Evolutionary conservation across 2,329 filamentous ascomycete genomes (phyloP), one percentile per base, ranked within the genome.

Genomic region (Parascedosporium putredinis): DNA sequence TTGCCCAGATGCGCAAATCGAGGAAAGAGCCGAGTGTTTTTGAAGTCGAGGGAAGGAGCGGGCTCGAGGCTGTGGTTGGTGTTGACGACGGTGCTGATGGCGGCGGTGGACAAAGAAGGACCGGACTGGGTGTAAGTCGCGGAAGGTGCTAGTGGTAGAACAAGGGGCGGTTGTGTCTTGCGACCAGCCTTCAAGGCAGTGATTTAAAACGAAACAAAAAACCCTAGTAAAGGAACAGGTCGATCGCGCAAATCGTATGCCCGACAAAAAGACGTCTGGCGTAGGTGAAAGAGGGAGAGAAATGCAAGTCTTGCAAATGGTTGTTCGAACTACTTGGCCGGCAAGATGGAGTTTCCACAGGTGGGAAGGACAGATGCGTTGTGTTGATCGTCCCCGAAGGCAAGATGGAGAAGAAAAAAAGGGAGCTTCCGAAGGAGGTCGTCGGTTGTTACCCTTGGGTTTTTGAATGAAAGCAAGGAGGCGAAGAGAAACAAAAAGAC

Each of bases 271-370:
- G 20, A 20, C 7, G 20, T 20, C 10, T 20, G 38, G 38, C 18
- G 10, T 20, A 20, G n/a, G n/a, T n/a, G n/a, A n/a, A n/a, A n/a
- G n/a, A n/a, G n/a, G n/a, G n/a, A n/a, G n/a, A n/a, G n/a, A n/a
- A n/a, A n/a, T n/a, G n/a, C n/a, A 42, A 10, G 5, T 42, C 16
- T 10, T 20, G 10, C 16, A 20, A 9, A 6, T 16, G 20, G 23
- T 23, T 22, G 45, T 48, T 40, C 33, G 16, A 31, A 36, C 33
- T 25, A 23, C 46, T 48, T 40, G 46, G 18, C 46, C 46, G 46
- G 46, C 46, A 48, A 48, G 46, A 48, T 16, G 40, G 20, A 27
- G 8, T 24, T 10, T 42, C 23, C 38, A 8, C 38, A 12, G 20
- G 20, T 20, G 12, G 38, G 27, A 31, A 31, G 27, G 27, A 31